Evolutionary conservation across 805 yeast species (phyloP), one percentile per base, ranked within the genome.

Genomic region (Candida ovalis): DNA sequence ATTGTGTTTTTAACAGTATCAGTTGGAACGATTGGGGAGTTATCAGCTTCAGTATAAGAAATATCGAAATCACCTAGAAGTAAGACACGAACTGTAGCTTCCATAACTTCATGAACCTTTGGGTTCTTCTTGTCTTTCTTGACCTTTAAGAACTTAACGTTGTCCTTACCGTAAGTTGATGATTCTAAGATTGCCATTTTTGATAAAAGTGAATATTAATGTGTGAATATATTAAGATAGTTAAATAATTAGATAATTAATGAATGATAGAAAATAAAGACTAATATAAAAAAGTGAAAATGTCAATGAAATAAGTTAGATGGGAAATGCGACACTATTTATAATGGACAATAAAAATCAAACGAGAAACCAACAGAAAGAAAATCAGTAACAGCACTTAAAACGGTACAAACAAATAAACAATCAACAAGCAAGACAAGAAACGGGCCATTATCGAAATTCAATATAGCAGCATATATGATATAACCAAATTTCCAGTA

Each of bases 1-100:
- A 88, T 81, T 44, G 96, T 90, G 75, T 90, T 90, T 70, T 90
- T 90, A 47, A 89, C 90, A 1, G 96, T 88, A 68, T 90, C 96
- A 8, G 97, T 91, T 50, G 97, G 97, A 43, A 91, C 95, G 61
- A 91, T 82, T n/a, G 86, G 79, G 2, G 86, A 64, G 72, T 91
- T 91, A 70, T 91, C 95, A 35, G 96, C 97, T 49, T 84, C 62
- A 44, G 96, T 91, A 74, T 87, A 91, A 3, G 96, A 82, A 27
- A 72, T 69, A 53, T 86, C 96, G 60, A 91, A 83, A 48, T 76
- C 78, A 53, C 97, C 97, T 57, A 78, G 82, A 49, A 91, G 75
- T 44, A 91, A 73, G 24, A 84, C 84, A 54, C 77, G 75, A 48
- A 87, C 95, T 48, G 89, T 85, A 45, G 95, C 88, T 73, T 91